Conservation (phyloP, 1,139 yeast species). For the Candida sanyaensis region DNA sequence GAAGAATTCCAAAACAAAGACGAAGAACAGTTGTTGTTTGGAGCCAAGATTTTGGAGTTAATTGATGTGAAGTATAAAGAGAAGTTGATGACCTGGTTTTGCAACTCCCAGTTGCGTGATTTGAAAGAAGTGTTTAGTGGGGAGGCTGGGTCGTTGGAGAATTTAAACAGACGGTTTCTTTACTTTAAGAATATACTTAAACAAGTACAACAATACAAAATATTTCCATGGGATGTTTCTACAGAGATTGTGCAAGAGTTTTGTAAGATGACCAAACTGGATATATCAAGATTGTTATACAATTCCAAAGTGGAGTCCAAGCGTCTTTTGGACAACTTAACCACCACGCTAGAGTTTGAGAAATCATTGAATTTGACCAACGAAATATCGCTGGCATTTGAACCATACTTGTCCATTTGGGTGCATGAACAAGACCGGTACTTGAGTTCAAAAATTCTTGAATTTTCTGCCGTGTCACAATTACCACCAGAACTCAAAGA, state of each 20-base stretch:
- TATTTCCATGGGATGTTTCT: constrained; percentile 83
- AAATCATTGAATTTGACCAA: constrained; percentile 53
- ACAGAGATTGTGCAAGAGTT: constrained; percentile 61
- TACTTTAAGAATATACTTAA: constrained; percentile 74
- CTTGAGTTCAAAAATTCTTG: constrained; percentile 61
- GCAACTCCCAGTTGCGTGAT: constrained; percentile 69
- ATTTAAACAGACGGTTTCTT: constrained; percentile 75
- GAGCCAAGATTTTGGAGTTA: constrained; percentile 72
- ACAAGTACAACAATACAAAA: constrained; percentile 51
- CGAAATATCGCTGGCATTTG: constrained; percentile 72
- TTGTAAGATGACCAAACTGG: constrained; percentile 69
- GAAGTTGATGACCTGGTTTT: constrained; percentile 73
- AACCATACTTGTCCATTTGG: constrained; percentile 85
- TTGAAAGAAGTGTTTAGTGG: constrained; percentile 78
- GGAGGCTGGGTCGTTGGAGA: constrained; percentile 94
- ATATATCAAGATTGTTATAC: constrained; percentile 42
- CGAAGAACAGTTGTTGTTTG: constrained; percentile 44
- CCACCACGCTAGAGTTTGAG: constrained; percentile 67
- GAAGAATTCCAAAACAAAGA: constrained; percentile 40
- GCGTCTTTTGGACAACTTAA: constrained; percentile 48
- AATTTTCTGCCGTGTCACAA: constrained; percentile 54
- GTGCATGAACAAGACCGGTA: constrained; percentile 78
- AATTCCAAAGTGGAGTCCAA: constrained; percentile 50
- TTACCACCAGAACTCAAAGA: constrained; percentile 39
- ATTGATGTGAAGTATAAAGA: constrained; percentile 63